Base-by-base conservation (phyloP, 2,329 filamentous ascomycete species). In the Botrytis squamosa region DNA sequence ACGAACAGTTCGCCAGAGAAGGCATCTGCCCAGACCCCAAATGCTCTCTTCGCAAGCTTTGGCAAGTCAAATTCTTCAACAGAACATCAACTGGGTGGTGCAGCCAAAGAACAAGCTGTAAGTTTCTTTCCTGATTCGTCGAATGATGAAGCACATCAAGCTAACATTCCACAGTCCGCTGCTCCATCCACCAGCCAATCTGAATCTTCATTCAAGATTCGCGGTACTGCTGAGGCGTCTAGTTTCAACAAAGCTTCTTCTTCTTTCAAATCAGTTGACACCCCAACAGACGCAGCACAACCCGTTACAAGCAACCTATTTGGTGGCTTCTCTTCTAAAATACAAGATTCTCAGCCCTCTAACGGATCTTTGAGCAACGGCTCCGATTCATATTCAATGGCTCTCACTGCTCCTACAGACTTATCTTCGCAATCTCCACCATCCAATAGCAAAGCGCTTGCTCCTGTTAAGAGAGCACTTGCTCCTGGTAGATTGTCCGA, bases 221-320 rank as follows among this genome's bases (percentile, higher is more conserved):
- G 74, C 9, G 67, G 69, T 22, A 72, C 25, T 38, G 63, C 46
- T 29, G 59, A 60, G 42, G 57, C 72, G 25, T 57, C 65, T 20
- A 64, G 60, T 36, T 63, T 18, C 12, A 62, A 40, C 29, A 55
- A 52, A 33, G 36, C 70, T 52, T 74, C 73, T 52, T 78, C 76
- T 29, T 70, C 73, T 3, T 57, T 74, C 60, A 77, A 77, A 67
- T 44, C 75, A n/a, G n/a, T 73, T 33, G 74, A 75, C n/a, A 70
- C 71, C 4, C 76, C 76, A 25, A 29, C 69, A 44, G 62, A 67
- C 68, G 73, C 76, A 49, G 75, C 44, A n/a, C 73, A 77, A 40
- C 75, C 75, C 33, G 70, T 74, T 22, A 68, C 74, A 25, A 74
- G 62, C 57, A 76, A 74, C 44, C 75, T 75, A 71, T 77, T 77